Percentiles rank a stretch among this genome's conserved stretches.
Evolutionary conservation across 2,329 filamentous ascomycete species (phyloP).

Genomic region (Botrytis pseudocinerea): DNA sequence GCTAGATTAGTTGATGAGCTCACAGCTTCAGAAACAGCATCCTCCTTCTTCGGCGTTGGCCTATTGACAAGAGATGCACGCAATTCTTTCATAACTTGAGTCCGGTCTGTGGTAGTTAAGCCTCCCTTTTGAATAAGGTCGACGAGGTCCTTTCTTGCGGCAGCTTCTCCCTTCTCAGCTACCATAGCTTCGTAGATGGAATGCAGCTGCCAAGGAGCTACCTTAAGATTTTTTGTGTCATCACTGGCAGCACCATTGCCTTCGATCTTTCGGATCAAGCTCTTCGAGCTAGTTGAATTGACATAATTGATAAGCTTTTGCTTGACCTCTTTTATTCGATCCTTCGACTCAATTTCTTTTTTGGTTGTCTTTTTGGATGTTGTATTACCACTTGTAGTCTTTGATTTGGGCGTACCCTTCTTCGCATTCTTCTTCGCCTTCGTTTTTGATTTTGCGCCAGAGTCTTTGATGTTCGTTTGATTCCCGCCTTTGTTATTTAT

Average conservation of each 20-base stretch:
- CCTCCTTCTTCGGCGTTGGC: neutral
- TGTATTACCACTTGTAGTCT: neutral
- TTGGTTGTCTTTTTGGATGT: neutral
- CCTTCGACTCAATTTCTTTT: slow-evolving; percentile 7
- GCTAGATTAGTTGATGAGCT: slow-evolving; percentile 8
- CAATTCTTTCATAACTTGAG: slow-evolving; percentile 20
- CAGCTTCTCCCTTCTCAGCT: slow-evolving; percentile 15
- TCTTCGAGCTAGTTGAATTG: neutral
- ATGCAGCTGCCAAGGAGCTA: slow-evolving; percentile 19
- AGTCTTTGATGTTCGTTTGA: neutral
- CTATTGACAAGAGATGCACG: slow-evolving; percentile 18
- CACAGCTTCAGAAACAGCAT: neutral
- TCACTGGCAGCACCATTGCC: neutral
- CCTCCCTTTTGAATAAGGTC: slow-evolving; percentile 22
- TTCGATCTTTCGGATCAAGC: neutral
- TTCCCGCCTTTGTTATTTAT: neutral
- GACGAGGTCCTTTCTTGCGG: slow-evolving; percentile 16
- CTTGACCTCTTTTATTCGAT: slow-evolving; percentile 19
- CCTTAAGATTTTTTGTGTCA: neutral
- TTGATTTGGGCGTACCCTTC: neutral
- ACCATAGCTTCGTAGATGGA: slow-evolving; percentile 20
- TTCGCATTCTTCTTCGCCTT: neutral
- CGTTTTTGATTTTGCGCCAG: neutral
- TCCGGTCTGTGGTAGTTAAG: slow-evolving; percentile 21
- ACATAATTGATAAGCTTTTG: slow-evolving; percentile 13